Evolutionary conservation across 495 filamentous ascomycete genomes (phyloP).

Genomic region (Achaetomiella virescens): DNA sequence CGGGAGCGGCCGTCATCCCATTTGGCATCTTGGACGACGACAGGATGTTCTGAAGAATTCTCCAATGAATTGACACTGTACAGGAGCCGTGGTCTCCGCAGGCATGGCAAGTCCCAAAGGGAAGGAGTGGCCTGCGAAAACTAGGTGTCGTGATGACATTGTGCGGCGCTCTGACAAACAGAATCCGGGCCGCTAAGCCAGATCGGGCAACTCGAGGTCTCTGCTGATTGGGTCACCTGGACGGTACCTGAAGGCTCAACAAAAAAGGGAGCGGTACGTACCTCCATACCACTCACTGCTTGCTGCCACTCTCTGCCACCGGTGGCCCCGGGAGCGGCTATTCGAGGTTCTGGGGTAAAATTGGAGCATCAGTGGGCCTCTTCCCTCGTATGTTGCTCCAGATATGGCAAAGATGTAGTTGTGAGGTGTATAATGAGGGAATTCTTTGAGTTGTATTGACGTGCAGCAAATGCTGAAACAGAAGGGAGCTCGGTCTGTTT

Average conservation of each 20-base stretch:
- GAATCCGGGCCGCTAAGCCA: constrained; percentile 20
- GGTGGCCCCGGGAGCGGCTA: constrained; percentile 22
- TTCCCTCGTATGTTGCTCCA: neutral
- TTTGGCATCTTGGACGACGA: constrained; percentile 1
- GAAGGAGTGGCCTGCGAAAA: constrained; percentile 17
- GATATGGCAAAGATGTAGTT: neutral
- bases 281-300: constrained; percentile 7
- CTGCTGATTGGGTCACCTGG: constrained; percentile 33
- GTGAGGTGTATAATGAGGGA: neutral
- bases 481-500: no score
- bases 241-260: constrained; percentile 26
- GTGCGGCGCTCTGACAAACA: constrained; percentile 22
- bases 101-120: constrained; percentile 7
- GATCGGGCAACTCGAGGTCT: constrained; percentile 19
- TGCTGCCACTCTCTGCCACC: constrained; percentile 9
- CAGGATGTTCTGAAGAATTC: constrained; percentile 4
- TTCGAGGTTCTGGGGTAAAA: constrained; percentile 27
- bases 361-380: neutral
- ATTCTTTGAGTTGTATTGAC: neutral
- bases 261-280: constrained; percentile 4
- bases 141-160: constrained; percentile 29
- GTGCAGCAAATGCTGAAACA: no score
- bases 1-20: neutral
- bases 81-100: constrained; percentile 11
- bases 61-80: constrained; percentile 7